Conservation (phyloP, 192 early-diverging fungal genomes). For the Backusella psychrophila region DNA sequence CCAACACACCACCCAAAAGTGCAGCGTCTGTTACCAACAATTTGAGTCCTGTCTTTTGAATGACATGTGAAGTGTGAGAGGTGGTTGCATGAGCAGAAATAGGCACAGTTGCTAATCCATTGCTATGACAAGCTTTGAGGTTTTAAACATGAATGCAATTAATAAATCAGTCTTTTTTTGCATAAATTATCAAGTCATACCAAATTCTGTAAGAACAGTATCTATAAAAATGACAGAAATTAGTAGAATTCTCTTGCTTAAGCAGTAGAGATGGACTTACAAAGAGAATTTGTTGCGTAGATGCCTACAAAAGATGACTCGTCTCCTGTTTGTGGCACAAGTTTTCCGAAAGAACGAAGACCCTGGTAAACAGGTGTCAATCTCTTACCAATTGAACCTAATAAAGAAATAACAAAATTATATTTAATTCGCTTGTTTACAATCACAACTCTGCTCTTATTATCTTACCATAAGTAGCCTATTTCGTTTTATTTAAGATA, state of each 20-base stretch:
- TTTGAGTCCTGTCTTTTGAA: slow-evolving; percentile 11
- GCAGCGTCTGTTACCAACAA: background rate
- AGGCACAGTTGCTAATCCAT: slow-evolving; percentile 30
- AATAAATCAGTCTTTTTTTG: background rate
- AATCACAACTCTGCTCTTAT: background rate
- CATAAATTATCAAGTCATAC: background rate
- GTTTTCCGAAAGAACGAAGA: slow-evolving; percentile 15
- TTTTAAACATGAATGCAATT: background rate
- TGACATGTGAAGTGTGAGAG: slow-evolving; percentile 23
- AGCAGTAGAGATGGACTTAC: slow-evolving; percentile 26
- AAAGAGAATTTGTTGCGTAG: slow-evolving; percentile 31
- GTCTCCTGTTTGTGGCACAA: slow-evolving; percentile 24
- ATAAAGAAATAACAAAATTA: background rate
- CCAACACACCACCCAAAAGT: background rate
- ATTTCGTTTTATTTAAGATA: background rate
- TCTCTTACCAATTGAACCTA: slow-evolving; percentile 5
- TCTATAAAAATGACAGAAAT: background rate
- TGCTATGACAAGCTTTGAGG: slow-evolving; percentile 12
- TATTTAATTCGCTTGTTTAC: background rate
- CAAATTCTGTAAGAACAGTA: slow-evolving; percentile 13
- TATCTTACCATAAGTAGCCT: slow-evolving; percentile 43
- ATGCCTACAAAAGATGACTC: slow-evolving; percentile 36
- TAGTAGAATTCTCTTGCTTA: background rate
- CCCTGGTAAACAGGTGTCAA: slow-evolving; percentile 4
- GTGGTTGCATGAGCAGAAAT: slow-evolving; percentile 23